phyloP scores from a whole-genome alignment of 306 rosid species.

The Lathyrus tuberosus region DNA sequence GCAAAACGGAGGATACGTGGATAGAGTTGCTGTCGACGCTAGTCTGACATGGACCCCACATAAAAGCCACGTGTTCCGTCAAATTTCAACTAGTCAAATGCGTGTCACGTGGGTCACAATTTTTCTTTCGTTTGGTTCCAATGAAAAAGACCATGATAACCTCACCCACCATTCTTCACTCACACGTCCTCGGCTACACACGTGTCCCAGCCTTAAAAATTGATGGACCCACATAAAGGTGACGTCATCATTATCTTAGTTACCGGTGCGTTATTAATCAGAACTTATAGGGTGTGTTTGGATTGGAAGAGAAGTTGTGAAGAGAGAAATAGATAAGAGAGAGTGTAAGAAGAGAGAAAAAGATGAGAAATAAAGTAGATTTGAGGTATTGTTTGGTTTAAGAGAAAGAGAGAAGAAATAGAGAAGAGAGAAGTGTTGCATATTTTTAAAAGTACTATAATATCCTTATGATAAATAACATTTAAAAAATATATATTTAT shows the following conservation, averaged over 20 bases:
- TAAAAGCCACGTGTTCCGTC: slow-evolving; percentile 61
- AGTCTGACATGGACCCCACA: slow-evolving; percentile 55
- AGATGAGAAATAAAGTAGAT: too few species aligned
- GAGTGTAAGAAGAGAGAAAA: too few species aligned
- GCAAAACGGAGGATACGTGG: slow-evolving; percentile 52
- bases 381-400: too few species aligned
- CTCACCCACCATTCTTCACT: slow-evolving; percentile 37
- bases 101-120: slow-evolving; percentile 66
- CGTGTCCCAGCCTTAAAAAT: slow-evolving; percentile 41
- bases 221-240: slow-evolving; percentile 46
- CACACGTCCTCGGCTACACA: slow-evolving; percentile 49
- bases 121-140: slow-evolving; percentile 37
- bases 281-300: too few species aligned
- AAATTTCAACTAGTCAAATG: slow-evolving; percentile 52
- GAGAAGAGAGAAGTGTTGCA: too few species aligned
- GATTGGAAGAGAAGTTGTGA: too few species aligned
- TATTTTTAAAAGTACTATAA: too few species aligned
- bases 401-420: too few species aligned
- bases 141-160: slow-evolving; percentile 27
- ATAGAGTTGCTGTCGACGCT: slow-evolving; percentile 41
- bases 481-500: too few species aligned
- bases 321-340: too few species aligned
- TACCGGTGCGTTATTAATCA: too few species aligned
- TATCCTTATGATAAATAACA: too few species aligned
- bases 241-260: slow-evolving; percentile 47